Conservation (phyloP, 768 basidiomycete species). For the Hemileccinum rubropunctum region DNA sequence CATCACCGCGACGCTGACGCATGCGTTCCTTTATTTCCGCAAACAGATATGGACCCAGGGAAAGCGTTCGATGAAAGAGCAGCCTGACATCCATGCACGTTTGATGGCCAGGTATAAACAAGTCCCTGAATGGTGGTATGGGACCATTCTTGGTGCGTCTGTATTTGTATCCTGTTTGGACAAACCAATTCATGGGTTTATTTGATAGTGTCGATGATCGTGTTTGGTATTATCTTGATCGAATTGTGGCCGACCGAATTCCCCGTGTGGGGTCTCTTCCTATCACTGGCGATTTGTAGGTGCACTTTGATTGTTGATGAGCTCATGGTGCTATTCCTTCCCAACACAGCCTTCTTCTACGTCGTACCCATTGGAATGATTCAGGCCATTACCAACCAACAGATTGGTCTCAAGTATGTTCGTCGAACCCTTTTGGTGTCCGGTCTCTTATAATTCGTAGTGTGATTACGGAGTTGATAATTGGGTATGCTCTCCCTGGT, state of each 20-base stretch:
- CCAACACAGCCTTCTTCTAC: slow-evolving; percentile 47
- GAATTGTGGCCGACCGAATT: slow-evolving; percentile 57
- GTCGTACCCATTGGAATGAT: slow-evolving; percentile 55
- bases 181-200: not conserved
- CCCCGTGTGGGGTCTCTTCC: slow-evolving; percentile 42
- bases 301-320: slow-evolving; percentile 8
- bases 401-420: slow-evolving; percentile 53
- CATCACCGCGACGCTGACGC: slow-evolving; percentile 71
- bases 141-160: slow-evolving; percentile 24
- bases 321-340: not conserved
- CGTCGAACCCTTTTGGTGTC: not conserved
- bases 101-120: slow-evolving; percentile 55
- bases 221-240: slow-evolving; percentile 57
- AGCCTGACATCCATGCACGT: slow-evolving; percentile 69
- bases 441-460: slow-evolving; percentile 10
- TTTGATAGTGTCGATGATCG: slow-evolving; percentile 44
- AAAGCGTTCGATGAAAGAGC: slow-evolving; percentile 68
- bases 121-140: slow-evolving; percentile 65
- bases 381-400: slow-evolving; percentile 77
- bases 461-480: slow-evolving; percentile 50
- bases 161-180: not conserved
- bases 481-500: slow-evolving; percentile 56
- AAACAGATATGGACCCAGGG: slow-evolving; percentile 76
- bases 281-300: slow-evolving; percentile 30
- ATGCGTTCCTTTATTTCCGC: slow-evolving; percentile 73